phyloP scores from a whole-genome alignment of 2,329 filamentous ascomycete genomes.

The Myriosclerotinia curreyana region DNA sequence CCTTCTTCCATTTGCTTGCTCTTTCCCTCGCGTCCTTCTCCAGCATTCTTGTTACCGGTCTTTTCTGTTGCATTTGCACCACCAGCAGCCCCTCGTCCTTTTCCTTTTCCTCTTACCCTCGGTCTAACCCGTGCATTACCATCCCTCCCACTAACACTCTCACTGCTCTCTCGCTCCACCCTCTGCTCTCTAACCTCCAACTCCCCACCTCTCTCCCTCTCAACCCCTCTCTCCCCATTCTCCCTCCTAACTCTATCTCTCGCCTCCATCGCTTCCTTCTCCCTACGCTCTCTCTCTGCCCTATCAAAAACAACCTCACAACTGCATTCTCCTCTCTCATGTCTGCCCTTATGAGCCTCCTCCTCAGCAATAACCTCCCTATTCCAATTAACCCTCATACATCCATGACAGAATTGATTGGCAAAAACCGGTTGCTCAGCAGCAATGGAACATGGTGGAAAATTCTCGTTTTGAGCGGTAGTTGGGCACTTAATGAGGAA shows the following conservation, averaged over 20 bases:
- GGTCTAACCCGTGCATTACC: not conserved
- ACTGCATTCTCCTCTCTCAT: constrained; percentile 31
- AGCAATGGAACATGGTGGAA: constrained; percentile 34
- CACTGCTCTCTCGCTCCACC: not conserved
- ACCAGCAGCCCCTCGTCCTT: not conserved
- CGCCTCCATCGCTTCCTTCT: constrained; percentile 16
- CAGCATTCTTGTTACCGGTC: not conserved
- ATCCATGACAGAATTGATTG: constrained; percentile 35
- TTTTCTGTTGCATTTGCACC: not conserved
- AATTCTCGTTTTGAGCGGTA: constrained; percentile 29
- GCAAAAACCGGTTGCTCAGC: constrained; percentile 32
- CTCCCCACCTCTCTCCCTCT: not conserved
- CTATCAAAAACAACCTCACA: constrained; percentile 34
- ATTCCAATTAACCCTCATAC: constrained; percentile 38
- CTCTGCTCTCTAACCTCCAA: not conserved
- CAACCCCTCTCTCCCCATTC: constrained; percentile 1
- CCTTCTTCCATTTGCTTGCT: not conserved
- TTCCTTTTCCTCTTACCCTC: constrained; percentile 3
- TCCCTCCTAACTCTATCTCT: constrained; percentile 22
- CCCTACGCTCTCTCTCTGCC: constrained; percentile 28
- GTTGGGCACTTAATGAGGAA: constrained; percentile 45
- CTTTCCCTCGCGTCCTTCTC: not conserved
- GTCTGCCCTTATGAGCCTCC: constrained; percentile 30
- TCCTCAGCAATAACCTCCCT: constrained; percentile 31
- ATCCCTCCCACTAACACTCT: not conserved